Evolutionary conservation across 108 stramenopile genomes (phyloP), one percentile per base, ranked within the genome.

Genomic region (Cyclotella sp.): DNA sequence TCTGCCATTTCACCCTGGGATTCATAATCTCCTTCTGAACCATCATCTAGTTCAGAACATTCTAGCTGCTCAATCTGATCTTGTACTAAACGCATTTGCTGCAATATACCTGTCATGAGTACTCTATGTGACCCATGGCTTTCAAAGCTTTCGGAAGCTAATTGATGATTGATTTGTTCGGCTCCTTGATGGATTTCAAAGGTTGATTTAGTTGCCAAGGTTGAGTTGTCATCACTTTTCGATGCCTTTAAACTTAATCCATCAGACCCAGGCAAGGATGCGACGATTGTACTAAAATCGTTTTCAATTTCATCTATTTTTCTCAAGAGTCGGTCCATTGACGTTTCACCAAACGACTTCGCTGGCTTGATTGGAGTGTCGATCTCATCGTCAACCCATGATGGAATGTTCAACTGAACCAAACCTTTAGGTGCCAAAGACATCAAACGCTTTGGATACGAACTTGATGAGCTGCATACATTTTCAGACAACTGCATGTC

Each of bases 251-350:
- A 69, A 55, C 44, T 49, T 19, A 82, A 62, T 26, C 53, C 72
- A 59, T 47, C 58, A n/a, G 76, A 73, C 9, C 70, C 65, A 22
- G 82, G 75, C 42, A 83, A 39, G 9, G 76, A 77, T 0, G 82
- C 76, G 18, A 83, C 71, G 9, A 83, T 64, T 3, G 82, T 62
- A 57, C 47, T 54, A 44, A 83, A 83, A 58, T 83, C 82, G 62
- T 73, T 75, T 73, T 83, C 82, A 49, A 83, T 77, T 44, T 83
- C 82, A 43, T 83, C 76, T 19, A 83, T 83, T 40, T 68, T 72
- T 58, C 62, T 59, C 26, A 83, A 49, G n/a, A 83, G 68, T 43
- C 58, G 29, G 47, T 77, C 76, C 71, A 83, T 55, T 14, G 82
- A 83, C 2, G 74, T 68, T 15, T 82, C 81, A 47, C 71, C 82